phyloP scores from a whole-genome alignment of 2,329 filamentous ascomycete genomes.

The Fusarium palustre region DNA sequence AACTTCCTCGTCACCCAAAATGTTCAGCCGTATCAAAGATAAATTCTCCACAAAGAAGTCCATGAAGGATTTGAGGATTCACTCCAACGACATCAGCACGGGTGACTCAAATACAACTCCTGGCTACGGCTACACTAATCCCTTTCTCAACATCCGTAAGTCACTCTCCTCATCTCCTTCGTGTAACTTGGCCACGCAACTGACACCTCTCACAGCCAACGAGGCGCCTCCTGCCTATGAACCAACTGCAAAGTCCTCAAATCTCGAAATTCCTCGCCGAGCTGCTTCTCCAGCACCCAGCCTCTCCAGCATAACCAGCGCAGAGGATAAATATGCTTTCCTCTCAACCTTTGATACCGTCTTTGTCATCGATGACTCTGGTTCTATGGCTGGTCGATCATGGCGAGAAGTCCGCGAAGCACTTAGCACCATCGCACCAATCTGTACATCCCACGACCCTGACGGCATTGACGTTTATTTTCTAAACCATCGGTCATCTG shows the following conservation, averaged over 20 bases:
- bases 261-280: constrained; percentile 31
- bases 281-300: constrained; percentile 29
- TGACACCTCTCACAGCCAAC: constrained; percentile 23
- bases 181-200: neutral
- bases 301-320: constrained; percentile 51
- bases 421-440: constrained; percentile 79
- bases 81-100: neutral
- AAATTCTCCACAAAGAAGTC: constrained; percentile 49
- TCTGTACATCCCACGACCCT: constrained; percentile 81
- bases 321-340: constrained; percentile 80
- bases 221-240: constrained; percentile 55
- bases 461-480: constrained; percentile 95
- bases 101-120: constrained; percentile 14
- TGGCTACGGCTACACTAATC: neutral
- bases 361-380: constrained; percentile 93
- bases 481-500: constrained; percentile 73
- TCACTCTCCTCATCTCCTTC: neutral
- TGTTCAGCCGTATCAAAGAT: constrained; percentile 48
- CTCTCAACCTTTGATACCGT: constrained; percentile 85
- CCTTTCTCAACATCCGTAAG: constrained; percentile 21
- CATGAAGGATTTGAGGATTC: neutral
- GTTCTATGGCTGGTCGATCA: constrained; percentile 80
- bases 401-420: constrained; percentile 82
- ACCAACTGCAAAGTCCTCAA: constrained; percentile 1
- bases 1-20: constrained; percentile 28